phyloP scores from a whole-genome alignment of 495 filamentous ascomycete species.

The Cryomyces minteri region DNA sequence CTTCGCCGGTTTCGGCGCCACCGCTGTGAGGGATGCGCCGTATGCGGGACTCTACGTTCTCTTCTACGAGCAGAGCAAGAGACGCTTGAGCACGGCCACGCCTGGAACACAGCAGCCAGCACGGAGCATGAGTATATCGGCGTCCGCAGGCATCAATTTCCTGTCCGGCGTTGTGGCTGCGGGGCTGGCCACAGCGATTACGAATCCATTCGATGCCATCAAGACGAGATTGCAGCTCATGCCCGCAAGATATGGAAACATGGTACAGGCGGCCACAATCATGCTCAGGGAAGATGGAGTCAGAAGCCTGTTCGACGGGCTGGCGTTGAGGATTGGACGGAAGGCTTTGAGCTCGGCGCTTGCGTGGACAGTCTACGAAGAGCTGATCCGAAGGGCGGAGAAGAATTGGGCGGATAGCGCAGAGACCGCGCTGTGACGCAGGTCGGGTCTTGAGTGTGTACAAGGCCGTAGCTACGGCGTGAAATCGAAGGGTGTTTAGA shows the following conservation, averaged over 20 bases:
- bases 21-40: slow-evolving; percentile 80
- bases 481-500: too few relatives aligned
- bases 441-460: not conserved
- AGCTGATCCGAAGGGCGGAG: slow-evolving; percentile 65
- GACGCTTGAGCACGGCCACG: slow-evolving; percentile 27
- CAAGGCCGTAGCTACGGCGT: too few relatives aligned
- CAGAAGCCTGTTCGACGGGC: slow-evolving; percentile 65
- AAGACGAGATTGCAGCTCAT: slow-evolving; percentile 91
- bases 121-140: not conserved
- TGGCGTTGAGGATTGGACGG: slow-evolving; percentile 72
- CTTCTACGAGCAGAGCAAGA: slow-evolving; percentile 84
- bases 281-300: slow-evolving; percentile 75
- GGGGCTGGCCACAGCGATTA: slow-evolving; percentile 63
- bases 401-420: slow-evolving; percentile 19
- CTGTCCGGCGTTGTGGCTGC: slow-evolving; percentile 61
- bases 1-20: slow-evolving; percentile 86
- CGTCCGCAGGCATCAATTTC: slow-evolving; percentile 68
- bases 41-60: slow-evolving; percentile 91
- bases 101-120: slow-evolving; percentile 6
- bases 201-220: slow-evolving; percentile 92
- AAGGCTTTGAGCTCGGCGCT: slow-evolving; percentile 86
- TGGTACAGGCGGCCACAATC: slow-evolving; percentile 50
- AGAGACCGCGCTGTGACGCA: slow-evolving; percentile 2
- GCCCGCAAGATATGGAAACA: slow-evolving; percentile 68
- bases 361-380: slow-evolving; percentile 95